A percentile compares a stretch with the other conserved stretches of the same genome.
These are phyloP conservation scores for Trichosporon coremiiforme DNA, from an alignment of 1,284 basidiomycete genomes.

Conservation along the genomic window DNA sequence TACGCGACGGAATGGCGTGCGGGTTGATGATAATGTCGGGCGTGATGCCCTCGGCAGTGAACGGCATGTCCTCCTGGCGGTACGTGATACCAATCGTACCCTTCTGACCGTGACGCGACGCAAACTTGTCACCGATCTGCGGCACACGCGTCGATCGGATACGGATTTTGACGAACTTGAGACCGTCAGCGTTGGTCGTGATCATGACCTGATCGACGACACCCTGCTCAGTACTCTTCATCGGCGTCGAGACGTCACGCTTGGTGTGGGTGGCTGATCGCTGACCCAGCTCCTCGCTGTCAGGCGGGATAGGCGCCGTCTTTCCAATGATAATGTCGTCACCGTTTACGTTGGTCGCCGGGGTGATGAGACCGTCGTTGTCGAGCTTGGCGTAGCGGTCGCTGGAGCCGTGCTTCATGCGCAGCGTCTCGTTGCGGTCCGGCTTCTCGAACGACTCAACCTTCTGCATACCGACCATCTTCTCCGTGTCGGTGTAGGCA, in stretches of 20 bases:
- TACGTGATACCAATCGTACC: conserved; percentile 99
- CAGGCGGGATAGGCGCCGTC: conserved; percentile 93
- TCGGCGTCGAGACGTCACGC: conserved; percentile 93
- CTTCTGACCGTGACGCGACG: conserved; percentile 98
- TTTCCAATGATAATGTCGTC: conserved; percentile 99
- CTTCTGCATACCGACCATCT: conserved; percentile 90
- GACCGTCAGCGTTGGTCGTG: conserved; percentile 92
- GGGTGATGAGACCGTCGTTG: conserved; percentile 91
- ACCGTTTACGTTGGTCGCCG: conserved; percentile 90
- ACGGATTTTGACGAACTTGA: conserved; percentile 98
- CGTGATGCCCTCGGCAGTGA: conserved; percentile 92
- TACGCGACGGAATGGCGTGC: conserved; percentile 98
- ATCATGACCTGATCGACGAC: conserved; percentile 97
- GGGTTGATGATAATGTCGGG: conserved; percentile 99
- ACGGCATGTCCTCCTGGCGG: conserved; percentile 99
- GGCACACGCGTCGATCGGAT: conserved; percentile 93
- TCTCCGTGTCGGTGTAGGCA: conserved; percentile 97
- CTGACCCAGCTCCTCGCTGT: conserved; percentile 96
- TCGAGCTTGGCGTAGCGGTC: conserved; percentile 90
- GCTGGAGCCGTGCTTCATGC: conserved; percentile 91
- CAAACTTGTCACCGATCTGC: conserved; percentile 99
- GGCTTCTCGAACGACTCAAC: conserved; percentile 98
- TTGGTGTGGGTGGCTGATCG: conserved; percentile 85
- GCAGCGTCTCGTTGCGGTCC: conserved; percentile 84
- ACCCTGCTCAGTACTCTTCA: conserved; percentile 97